Conservation (phyloP, 2,329 filamentous ascomycete genomes). For the Colletotrichum orchidophilum region DNA sequence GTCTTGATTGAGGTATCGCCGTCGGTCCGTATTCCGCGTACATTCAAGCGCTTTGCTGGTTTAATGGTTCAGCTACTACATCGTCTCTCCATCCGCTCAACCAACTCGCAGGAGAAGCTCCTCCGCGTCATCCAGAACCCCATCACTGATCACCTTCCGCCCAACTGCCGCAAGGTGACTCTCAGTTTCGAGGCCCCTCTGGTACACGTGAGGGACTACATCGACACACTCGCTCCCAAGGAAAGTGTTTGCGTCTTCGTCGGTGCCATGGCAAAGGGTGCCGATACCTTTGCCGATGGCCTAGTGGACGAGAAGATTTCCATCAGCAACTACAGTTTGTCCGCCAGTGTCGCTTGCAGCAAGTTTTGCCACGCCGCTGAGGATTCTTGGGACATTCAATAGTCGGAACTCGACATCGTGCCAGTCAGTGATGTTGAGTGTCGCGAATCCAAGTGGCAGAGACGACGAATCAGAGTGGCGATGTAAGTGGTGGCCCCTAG, state of each 20-base stretch:
- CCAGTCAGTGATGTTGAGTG: not conserved
- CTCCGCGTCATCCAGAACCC: constrained; percentile 98
- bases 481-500: constrained; percentile 28
- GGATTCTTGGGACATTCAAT: constrained; percentile 95
- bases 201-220: constrained; percentile 88
- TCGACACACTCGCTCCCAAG: constrained; percentile 78
- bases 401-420: constrained; percentile 43
- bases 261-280: constrained; percentile 97
- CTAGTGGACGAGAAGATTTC: constrained; percentile 97
- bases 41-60: constrained; percentile 98
- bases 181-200: constrained; percentile 93
- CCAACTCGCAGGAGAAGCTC: constrained; percentile 96
- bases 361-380: constrained; percentile 99
- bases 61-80: constrained; percentile 98
- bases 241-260: constrained; percentile 99
- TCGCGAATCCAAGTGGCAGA: not conserved
- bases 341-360: constrained; percentile 97
- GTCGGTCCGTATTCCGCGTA: constrained; percentile 96
- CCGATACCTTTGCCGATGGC: constrained; percentile 92
- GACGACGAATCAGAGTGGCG: not conserved
- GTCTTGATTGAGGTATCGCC: constrained; percentile 98
- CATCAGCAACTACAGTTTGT: constrained; percentile 98
- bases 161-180: constrained; percentile 97
- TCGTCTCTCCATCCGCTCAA: constrained; percentile 93
- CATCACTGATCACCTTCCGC: constrained; percentile 94